phyloP scores from a whole-genome alignment of 331 rosid species.

The Saraca asoca region DNA sequence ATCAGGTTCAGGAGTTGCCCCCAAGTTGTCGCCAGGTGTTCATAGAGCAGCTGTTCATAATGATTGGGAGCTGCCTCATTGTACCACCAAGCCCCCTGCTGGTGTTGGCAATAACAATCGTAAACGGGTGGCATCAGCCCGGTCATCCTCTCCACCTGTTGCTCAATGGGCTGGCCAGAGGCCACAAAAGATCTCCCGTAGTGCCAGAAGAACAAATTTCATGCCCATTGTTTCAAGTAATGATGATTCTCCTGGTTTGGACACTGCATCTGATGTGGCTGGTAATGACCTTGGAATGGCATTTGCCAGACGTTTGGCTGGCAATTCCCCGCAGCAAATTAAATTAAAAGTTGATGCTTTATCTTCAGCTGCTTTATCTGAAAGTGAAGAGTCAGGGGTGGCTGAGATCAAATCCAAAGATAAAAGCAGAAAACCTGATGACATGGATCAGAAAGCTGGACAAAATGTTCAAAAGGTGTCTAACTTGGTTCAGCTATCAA shows the following conservation, averaged over 20 bases:
- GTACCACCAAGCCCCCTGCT: slow-evolving; percentile 78
- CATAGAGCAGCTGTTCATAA: slow-evolving; percentile 66
- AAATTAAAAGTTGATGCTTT: slow-evolving; percentile 74
- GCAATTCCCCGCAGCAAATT: slow-evolving; percentile 80
- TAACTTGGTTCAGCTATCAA: slow-evolving; percentile 51
- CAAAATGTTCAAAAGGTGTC: slow-evolving; percentile 72
- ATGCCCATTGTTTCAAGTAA: slow-evolving; percentile 67
- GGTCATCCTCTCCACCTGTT: slow-evolving; percentile 85
- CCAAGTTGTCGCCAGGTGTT: slow-evolving; percentile 78
- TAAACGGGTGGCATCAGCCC: slow-evolving; percentile 68
- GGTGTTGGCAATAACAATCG: slow-evolving; percentile 69
- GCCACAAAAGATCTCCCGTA: slow-evolving; percentile 85
- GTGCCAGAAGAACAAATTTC: slow-evolving; percentile 82
- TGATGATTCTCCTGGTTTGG: slow-evolving; percentile 69
- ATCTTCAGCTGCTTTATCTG: slow-evolving; percentile 78
- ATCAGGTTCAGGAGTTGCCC: slow-evolving; percentile 68
- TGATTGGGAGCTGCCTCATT: slow-evolving; percentile 82
- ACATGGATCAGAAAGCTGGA: slow-evolving; percentile 72
- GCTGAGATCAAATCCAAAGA: slow-evolving; percentile 79
- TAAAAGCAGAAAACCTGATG: slow-evolving; percentile 64
- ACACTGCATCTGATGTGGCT: slow-evolving; percentile 59
- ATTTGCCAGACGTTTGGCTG: slow-evolving; percentile 60
- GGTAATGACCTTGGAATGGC: slow-evolving; percentile 73
- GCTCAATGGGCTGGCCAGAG: slow-evolving; percentile 81
- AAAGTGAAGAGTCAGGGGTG: slow-evolving; percentile 92